Base-by-base conservation (phyloP, 2,329 filamentous ascomycete species). In the Fusarium brachygibbosum region DNA sequence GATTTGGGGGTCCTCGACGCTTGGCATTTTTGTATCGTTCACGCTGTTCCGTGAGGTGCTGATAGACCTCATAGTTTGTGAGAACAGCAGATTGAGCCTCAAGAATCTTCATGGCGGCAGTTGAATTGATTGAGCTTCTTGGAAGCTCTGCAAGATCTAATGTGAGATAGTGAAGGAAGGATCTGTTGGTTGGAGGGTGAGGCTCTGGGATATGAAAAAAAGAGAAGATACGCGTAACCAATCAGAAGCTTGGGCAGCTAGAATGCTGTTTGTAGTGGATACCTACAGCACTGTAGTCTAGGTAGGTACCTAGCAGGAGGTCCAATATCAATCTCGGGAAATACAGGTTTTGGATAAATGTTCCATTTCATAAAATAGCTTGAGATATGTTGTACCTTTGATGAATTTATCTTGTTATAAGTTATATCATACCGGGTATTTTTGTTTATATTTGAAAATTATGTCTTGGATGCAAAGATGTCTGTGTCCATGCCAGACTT, bases 41-140 rank as follows among this genome's bases (percentile, higher is more conserved):
- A 52, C 83, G 83, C 74, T 88, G 86, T 46, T 89, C 85, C 8
- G 80, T 80, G 38, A 93, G 79, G 72, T 92, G 90, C 58, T 85
- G 82, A 73, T 89, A 90, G 68, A 93, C 90, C 82, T 93, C 91
- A 69, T 87, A 90, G 78, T 93, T 93, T 76, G 88, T 88, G 74
- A 94, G 82, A 41, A 90, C 85, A 7, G 90, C 90, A 31, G 88
- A 88, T 76, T 93, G 90, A 5, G 90, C 83, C 75, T 91, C 90
- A 72, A 93, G 81, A 75, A 94, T 87, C 85, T 92, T 90, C 88
- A 91, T 90, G 21, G 35, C 77, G 72, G 50, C 23, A 21, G 31
- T 38, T n/a, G 49, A 32, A 25, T 49, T 50, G 48, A 25, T 38
- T 41, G 23, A 37, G 12, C 37, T 67, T 25, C 49, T 35, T 17